These are phyloP conservation scores for Ettlia oleoabundans DNA, from an alignment of 139 green algal genomes.

Conservation along the genomic window DNA sequence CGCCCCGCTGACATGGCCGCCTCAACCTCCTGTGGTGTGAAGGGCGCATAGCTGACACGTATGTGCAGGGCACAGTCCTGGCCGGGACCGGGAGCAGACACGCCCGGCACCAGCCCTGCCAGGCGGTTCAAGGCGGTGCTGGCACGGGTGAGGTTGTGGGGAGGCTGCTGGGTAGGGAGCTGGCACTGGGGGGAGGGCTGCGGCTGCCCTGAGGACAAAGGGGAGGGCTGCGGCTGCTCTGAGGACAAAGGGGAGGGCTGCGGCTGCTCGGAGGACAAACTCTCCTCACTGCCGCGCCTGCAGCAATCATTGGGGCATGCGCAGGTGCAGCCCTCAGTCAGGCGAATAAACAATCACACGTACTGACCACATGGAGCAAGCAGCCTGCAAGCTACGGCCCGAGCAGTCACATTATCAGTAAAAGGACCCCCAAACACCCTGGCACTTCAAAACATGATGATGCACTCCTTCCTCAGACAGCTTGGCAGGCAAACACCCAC, in stretches of 20 bases:
- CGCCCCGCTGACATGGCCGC: not conserved
- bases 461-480: no score
- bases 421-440: no score
- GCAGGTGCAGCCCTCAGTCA: no score
- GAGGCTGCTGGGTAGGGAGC: not conserved
- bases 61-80: constrained; percentile 12
- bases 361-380: no score
- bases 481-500: no score
- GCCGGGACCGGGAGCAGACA: not conserved
- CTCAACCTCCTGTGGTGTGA: constrained; percentile 11
- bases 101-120: not conserved
- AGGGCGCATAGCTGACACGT: constrained; percentile 3
- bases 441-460: no score
- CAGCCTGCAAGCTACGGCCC: not conserved
- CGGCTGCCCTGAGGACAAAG: not conserved
- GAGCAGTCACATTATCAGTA: not conserved
- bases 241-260: no score
- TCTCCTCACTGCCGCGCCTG: no score
- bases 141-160: not conserved
- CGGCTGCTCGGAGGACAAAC: no score
- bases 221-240: no score
- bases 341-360: no score
- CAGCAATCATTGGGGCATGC: no score
- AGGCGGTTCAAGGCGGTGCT: not conserved
- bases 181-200: not conserved